Base-by-base conservation (phyloP, 257 asterid species). In the Lavandula angustifolia region DNA sequence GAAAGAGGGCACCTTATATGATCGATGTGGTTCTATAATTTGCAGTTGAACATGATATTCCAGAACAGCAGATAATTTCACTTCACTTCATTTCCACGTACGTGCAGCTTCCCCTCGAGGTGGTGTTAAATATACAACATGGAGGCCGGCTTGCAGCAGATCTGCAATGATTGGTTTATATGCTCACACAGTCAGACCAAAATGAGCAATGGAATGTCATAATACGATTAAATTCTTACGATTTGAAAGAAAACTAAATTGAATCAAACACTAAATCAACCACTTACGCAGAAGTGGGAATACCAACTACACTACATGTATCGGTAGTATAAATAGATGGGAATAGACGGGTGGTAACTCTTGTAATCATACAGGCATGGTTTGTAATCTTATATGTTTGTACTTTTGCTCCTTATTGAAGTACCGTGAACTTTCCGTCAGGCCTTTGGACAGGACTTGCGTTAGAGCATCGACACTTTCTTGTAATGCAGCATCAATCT, bases 401-500 rank as follows among this genome's bases (percentile, higher is more conserved):
- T 87, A 92, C 69, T 89, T 92, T 76, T 92, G 99, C 52, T 78
- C 76, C 7, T 68, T 78, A 64, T 92, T 92, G 81, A 92, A 92
- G 79, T 79, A 74, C 47, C 85, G 80, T 3, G 95, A 80, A 64
- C 76, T 77, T 76, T 89, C 99, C 7, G 87, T 78, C 54, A 89
- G 56, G 60, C 97, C 97, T 80, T 77, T 81, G 56, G 78, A 80
- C 79, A 89, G 49, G 7, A 92, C 81, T 58, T 84, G 86, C 67
- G 74, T 78, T 81, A 92, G 65, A 6, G 84, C 95, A 70, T 69
- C 80, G 59, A 78, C 87, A 41, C 96, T 96, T 75, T 92, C 99
- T 63, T 66, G 71, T 47, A 92, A 62, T 33, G 96, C 88, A 75
- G 79, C 84, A 77, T 92, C 94, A 52, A 89, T 89, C 99, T 76